These are phyloP conservation scores for Scheffersomyces quercinus DNA, from an alignment of 1,139 yeast genomes.

Conservation along the genomic window DNA sequence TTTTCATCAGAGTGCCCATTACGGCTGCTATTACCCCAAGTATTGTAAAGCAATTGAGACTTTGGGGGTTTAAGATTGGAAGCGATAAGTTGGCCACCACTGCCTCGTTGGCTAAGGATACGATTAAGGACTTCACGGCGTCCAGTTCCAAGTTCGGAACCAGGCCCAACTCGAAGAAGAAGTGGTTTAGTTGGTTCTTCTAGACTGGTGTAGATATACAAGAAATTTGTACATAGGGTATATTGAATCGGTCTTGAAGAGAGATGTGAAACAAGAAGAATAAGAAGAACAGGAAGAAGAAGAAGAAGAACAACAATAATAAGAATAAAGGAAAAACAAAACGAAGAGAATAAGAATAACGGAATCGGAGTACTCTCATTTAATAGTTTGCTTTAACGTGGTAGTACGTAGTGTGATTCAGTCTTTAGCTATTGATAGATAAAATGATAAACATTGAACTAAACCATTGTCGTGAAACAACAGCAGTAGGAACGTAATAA, in stretches of 20 bases:
- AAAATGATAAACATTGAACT: no score
- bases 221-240: no score
- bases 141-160: constrained; percentile 52
- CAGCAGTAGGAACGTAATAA: no score
- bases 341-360: no score
- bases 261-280: not conserved
- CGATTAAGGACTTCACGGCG: constrained; percentile 40
- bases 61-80: constrained; percentile 83
- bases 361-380: no score
- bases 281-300: not conserved
- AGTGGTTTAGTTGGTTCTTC: constrained; percentile 66
- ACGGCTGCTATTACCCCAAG: constrained; percentile 93
- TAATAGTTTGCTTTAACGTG: no score
- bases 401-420: no score
- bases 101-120: constrained; percentile 38
- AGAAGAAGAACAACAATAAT: not conserved
- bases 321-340: not conserved
- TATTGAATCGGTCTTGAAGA: no score
- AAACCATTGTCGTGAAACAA: no score
- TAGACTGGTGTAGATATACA: constrained; percentile 13
- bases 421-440: no score
- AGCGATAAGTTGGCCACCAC: constrained; percentile 41
- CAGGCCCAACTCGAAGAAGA: constrained; percentile 49
- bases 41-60: constrained; percentile 62
- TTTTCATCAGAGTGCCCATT: constrained; percentile 79